phyloP scores from a whole-genome alignment of 768 basidiomycete species.

The Cystobasidium ongulense region DNA sequence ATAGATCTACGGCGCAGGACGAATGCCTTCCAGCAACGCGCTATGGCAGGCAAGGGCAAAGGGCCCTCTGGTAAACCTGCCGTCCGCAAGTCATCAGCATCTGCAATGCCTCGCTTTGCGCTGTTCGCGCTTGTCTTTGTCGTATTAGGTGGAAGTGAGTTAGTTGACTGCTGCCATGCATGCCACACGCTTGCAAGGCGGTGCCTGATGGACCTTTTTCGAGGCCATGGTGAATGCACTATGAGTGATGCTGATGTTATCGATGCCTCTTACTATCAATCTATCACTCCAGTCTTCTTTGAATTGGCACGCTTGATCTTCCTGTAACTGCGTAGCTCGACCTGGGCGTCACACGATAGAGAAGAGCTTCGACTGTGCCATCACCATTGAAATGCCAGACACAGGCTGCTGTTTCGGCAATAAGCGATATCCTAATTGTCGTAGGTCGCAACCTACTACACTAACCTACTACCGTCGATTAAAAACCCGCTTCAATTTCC shows the following conservation, averaged over 20 bases:
- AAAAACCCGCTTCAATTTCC: too few species aligned
- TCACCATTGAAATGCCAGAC: too few species aligned
- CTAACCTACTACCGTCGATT: too few species aligned
- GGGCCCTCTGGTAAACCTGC: not conserved
- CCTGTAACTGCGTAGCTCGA: not conserved
- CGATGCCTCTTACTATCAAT: too few species aligned
- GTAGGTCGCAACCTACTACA: too few species aligned
- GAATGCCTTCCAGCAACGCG: slow-evolving; percentile 4
- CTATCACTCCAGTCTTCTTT: not conserved
- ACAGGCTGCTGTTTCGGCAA: too few species aligned
- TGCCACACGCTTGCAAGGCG: too few species aligned
- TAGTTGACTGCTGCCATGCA: not conserved
- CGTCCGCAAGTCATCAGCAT: not conserved
- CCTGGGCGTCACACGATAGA: not conserved
- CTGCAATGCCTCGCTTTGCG: not conserved
- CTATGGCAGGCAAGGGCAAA: slow-evolving; percentile 4
- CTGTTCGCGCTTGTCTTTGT: not conserved
- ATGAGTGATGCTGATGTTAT: too few species aligned
- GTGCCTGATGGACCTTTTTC: too few species aligned
- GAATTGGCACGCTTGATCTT: not conserved
- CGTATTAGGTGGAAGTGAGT: slow-evolving; percentile 6
- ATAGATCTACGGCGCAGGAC: slow-evolving; percentile 4
- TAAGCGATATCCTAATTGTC: too few species aligned
- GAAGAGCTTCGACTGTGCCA: too few species aligned
- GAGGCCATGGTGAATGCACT: too few species aligned